Conservation (phyloP, 768 basidiomycete species). For the Tremella mesenterica region DNA sequence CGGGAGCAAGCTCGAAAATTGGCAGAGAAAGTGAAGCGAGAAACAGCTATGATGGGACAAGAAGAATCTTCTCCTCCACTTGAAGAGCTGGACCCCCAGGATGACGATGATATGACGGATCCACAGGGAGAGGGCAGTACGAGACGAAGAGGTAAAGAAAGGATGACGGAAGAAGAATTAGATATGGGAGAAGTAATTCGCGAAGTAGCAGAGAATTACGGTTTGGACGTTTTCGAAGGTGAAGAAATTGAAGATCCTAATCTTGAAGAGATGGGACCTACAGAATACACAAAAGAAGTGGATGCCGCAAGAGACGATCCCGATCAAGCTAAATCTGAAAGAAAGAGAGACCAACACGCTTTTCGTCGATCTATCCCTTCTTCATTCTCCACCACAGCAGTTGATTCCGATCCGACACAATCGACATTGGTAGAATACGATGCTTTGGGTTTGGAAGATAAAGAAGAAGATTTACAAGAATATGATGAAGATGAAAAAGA, state of each 20-base stretch:
- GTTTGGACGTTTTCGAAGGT: constrained; percentile 36
- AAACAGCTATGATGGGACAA: neutral
- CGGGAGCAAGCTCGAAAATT: constrained; percentile 13
- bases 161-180: neutral
- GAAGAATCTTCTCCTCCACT: neutral
- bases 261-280: neutral
- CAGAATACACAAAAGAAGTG: constrained; percentile 9
- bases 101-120: neutral
- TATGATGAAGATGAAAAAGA: constrained; percentile 5
- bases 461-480: neutral
- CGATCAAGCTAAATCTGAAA: constrained; percentile 13
- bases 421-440: constrained; percentile 4
- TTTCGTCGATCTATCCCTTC: neutral
- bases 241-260: constrained; percentile 13
- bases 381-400: neutral
- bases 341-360: constrained; percentile 3
- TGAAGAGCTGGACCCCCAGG: constrained; percentile 1
- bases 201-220: constrained; percentile 7
- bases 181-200: constrained; percentile 2
- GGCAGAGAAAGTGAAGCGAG: constrained; percentile 13
- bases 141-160: neutral
- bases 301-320: constrained; percentile 15
- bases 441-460: neutral
- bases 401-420: neutral
- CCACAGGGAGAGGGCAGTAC: neutral